A percentile compares a stretch with the other conserved stretches of the same genome.
These are phyloP conservation scores for Sporothrix pallida DNA, from an alignment of 2,329 filamentous ascomycete genomes.

Conservation along the genomic window DNA sequence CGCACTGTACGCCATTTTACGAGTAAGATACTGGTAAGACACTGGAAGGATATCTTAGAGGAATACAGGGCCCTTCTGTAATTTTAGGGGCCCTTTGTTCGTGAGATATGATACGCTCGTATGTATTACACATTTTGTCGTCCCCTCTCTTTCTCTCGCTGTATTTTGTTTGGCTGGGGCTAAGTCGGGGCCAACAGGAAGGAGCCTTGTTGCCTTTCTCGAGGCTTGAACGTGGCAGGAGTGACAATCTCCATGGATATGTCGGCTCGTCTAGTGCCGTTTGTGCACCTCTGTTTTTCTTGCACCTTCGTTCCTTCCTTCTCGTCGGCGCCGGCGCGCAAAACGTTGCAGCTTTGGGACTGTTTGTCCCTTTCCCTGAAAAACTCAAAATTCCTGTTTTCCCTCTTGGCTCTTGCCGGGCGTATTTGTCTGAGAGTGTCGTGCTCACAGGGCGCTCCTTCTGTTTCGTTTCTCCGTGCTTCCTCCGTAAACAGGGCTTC, in stretches of 20 bases:
- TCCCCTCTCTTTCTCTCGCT: conserved; percentile 24
- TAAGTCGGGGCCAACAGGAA: not conserved
- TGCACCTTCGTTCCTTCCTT: conserved; percentile 12
- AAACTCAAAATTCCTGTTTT: not conserved
- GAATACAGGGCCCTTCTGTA: not conserved
- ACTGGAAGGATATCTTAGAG: too few relatives aligned
- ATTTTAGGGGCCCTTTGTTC: not conserved
- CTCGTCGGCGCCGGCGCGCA: conserved; percentile 26
- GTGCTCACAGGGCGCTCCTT: not conserved
- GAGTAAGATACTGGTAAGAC: too few relatives aligned
- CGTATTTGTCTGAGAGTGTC: not conserved
- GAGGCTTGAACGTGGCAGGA: not conserved
- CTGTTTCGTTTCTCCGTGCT: conserved; percentile 16
- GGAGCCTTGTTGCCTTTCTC: not conserved
- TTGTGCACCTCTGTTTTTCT: not conserved
- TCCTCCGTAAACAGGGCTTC: not conserved
- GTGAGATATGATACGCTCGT: not conserved
- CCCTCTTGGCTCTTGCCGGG: conserved; percentile 1
- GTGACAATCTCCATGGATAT: conserved; percentile 27
- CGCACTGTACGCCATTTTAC: conserved; percentile 22
- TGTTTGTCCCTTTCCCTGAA: not conserved
- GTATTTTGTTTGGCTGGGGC: conserved; percentile 23
- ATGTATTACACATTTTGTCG: not conserved
- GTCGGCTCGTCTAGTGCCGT: conserved; percentile 31
- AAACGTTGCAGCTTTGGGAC: conserved; percentile 1